Percentiles rank a stretch among this genome's conserved stretches.
phyloP scores from a whole-genome alignment of 495 filamentous ascomycete genomes.

The Apiosordaria backusii region DNA sequence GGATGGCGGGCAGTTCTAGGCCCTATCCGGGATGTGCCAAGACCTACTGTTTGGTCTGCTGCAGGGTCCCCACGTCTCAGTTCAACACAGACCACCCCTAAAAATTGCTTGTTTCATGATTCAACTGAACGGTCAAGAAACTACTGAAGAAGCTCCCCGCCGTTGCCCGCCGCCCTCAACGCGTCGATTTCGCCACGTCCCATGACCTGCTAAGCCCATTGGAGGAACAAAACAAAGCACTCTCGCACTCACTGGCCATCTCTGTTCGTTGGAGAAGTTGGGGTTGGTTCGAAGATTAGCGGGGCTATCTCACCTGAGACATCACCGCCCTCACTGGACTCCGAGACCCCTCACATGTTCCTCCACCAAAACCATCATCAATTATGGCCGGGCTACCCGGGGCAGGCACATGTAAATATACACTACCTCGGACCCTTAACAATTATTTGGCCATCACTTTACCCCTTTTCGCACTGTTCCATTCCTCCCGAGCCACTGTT shows the following conservation, averaged over 20 bases:
- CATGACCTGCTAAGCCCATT: conserved; percentile 1
- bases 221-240: background rate
- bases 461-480: background rate
- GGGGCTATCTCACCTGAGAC: background rate
- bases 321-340: background rate
- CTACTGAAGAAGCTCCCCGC: background rate
- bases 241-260: background rate
- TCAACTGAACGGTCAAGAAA: background rate
- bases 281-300: background rate
- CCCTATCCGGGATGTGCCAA: background rate
- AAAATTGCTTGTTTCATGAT: background rate
- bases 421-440: background rate
- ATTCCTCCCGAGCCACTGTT: conserved; percentile 12
- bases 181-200: background rate
- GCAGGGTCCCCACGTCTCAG: background rate
- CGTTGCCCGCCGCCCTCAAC: background rate
- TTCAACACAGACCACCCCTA: background rate
- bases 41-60: background rate
- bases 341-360: background rate
- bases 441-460: background rate
- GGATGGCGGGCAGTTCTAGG: background rate
- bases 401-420: background rate
- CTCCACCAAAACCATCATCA: no score
- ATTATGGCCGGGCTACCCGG: background rate
- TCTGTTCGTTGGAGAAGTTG: background rate